Evolutionary conservation across 2,329 filamentous ascomycete species (phyloP).

Genomic region (Colletotrichum phormii): DNA sequence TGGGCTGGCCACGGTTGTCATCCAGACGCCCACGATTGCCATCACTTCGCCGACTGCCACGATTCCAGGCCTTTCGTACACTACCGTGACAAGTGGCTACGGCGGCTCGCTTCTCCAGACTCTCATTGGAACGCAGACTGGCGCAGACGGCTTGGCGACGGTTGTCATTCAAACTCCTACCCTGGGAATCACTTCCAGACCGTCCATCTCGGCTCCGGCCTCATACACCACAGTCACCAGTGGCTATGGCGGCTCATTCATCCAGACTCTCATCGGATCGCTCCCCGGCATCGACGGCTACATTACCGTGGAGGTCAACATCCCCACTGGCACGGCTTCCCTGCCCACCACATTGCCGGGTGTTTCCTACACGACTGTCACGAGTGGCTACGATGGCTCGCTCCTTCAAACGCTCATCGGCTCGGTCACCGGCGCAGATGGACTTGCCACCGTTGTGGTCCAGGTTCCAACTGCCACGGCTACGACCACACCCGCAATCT

Average conservation of each 20-base stretch:
- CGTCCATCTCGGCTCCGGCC: not conserved
- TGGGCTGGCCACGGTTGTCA: not conserved
- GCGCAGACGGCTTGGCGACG: not conserved
- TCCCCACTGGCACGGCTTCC: slow-evolving; percentile 6
- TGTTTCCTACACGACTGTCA: slow-evolving; percentile 23
- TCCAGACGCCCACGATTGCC: not conserved
- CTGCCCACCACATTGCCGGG: not conserved
- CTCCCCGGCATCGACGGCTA: not conserved
- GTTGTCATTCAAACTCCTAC: not conserved
- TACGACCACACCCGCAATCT: not conserved
- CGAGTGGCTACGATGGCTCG: slow-evolving; percentile 18
- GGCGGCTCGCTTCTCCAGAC: not conserved
- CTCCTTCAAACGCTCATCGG: slow-evolving; percentile 11
- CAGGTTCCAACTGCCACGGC: not conserved
- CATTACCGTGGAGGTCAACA: slow-evolving; percentile 17
- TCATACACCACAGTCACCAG: not conserved
- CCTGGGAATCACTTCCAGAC: not conserved
- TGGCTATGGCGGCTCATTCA: not conserved
- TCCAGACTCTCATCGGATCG: slow-evolving; percentile 16
- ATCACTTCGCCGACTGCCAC: not conserved
- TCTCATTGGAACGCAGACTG: not conserved
- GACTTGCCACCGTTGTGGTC: slow-evolving; percentile 21
- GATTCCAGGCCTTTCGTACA: not conserved
- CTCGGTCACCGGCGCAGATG: slow-evolving; percentile 20
- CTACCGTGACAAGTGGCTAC: not conserved